These are phyloP conservation scores for Acer yangbiense DNA, from an alignment of 345 rosid species.

Conservation along the genomic window DNA sequence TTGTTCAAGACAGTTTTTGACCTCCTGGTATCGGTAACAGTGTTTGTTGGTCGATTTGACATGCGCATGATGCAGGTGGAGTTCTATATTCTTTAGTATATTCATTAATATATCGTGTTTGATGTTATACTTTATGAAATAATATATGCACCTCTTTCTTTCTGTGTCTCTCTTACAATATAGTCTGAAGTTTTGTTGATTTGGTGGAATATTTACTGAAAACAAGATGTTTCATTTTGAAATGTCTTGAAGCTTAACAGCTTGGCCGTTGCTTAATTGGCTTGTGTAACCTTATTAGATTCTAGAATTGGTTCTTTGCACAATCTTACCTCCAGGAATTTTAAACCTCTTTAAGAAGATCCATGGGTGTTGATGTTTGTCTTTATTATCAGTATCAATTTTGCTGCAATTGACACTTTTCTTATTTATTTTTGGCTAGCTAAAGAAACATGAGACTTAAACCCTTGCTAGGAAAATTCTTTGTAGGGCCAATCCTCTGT, in stretches of 20 bases:
- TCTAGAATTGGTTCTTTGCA: slow-evolving; percentile 4
- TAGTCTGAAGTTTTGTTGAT: background rate
- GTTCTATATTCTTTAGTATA: slow-evolving; percentile 15
- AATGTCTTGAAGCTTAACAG: background rate
- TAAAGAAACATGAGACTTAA: background rate
- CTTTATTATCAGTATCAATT: background rate
- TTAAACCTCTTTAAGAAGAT: slow-evolving; percentile 1
- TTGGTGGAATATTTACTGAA: background rate
- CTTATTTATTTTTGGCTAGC: background rate
- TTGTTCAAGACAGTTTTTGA: slow-evolving; percentile 96
- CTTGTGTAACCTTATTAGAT: background rate
- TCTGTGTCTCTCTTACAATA: background rate
- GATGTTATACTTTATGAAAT: slow-evolving; percentile 6
- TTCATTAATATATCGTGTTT: background rate
- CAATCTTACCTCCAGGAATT: background rate
- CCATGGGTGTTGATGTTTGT: background rate
- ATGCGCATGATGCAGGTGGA: slow-evolving; percentile 99
- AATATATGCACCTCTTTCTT: background rate
- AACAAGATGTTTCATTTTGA: background rate
- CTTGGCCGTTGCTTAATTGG: background rate
- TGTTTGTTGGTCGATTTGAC: slow-evolving; percentile 99
- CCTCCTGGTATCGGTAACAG: slow-evolving; percentile 93
- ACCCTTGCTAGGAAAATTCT: background rate
- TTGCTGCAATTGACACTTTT: slow-evolving; percentile 1
- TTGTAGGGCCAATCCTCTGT: background rate